A percentile compares a stretch with the other conserved stretches of the same genome.
Conservation (phyloP, 768 basidiomycete genomes). For the Leucosporidium scottii region DNA sequence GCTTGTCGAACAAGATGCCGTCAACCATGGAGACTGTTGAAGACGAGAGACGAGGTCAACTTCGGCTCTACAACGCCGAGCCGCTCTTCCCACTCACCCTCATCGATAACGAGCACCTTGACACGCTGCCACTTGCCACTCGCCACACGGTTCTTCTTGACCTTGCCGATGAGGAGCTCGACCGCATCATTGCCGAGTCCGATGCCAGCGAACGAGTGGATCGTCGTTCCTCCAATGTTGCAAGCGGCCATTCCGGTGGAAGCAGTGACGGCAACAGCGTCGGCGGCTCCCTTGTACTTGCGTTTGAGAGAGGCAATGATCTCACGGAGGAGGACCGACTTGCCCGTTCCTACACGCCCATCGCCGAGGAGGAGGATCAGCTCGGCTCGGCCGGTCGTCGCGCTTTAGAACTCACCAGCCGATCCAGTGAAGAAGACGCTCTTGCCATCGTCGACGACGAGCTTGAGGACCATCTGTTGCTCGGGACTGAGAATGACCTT, state of each 20-base stretch:
- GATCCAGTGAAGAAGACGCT: slow-evolving; percentile 95
- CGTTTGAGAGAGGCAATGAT: slow-evolving; percentile 70
- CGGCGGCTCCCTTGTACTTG: slow-evolving; percentile 46
- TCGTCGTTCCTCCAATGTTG: slow-evolving; percentile 90
- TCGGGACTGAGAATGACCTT: slow-evolving; percentile 70
- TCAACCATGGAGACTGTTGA: slow-evolving; percentile 91
- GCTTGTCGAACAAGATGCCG: slow-evolving; percentile 69
- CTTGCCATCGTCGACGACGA: slow-evolving; percentile 59
- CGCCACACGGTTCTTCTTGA: slow-evolving; percentile 74
- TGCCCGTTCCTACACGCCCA: slow-evolving; percentile 76
- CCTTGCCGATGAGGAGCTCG: slow-evolving; percentile 56
- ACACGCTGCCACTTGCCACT: slow-evolving; percentile 71
- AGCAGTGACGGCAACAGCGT: slow-evolving; percentile 75
- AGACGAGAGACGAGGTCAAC: too few relatives aligned
- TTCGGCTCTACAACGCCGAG: neutral
- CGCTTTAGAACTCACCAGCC: slow-evolving; percentile 59
- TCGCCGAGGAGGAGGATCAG: neutral
- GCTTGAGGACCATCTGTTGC: slow-evolving; percentile 71
- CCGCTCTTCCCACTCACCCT: slow-evolving; percentile 51
- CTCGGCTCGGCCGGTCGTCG: neutral
- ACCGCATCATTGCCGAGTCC: slow-evolving; percentile 68
- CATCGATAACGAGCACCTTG: slow-evolving; percentile 78
- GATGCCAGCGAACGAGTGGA: slow-evolving; percentile 93
- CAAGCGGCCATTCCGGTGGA: slow-evolving; percentile 96
- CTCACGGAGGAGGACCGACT: slow-evolving; percentile 86